A percentile compares a stretch with the other conserved stretches of the same genome.
Conservation (phyloP, 805 yeast genomes). For the Starmerella powellii region DNA sequence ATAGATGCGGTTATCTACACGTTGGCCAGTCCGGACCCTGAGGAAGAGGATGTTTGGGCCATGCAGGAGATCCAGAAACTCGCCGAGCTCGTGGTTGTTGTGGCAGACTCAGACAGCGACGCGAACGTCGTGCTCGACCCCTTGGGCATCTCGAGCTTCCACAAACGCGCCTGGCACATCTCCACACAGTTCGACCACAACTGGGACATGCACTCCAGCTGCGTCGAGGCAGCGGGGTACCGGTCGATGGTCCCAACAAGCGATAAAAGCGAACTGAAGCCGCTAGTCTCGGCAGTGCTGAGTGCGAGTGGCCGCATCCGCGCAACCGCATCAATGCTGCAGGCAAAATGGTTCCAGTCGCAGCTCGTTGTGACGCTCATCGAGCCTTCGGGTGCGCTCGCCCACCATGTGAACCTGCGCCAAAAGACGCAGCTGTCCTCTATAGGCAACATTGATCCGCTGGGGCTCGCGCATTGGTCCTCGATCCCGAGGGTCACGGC, state of each 20-base stretch:
- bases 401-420: slow-evolving; percentile 10
- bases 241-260: slow-evolving; percentile 8
- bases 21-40: background rate
- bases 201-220: slow-evolving; percentile 18
- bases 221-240: slow-evolving; percentile 16
- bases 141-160: slow-evolving; percentile 4
- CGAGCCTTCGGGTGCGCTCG: slow-evolving; percentile 13
- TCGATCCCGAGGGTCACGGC: slow-evolving; percentile 8
- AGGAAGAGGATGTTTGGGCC: slow-evolving; percentile 3
- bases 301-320: slow-evolving; percentile 7
- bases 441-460: slow-evolving; percentile 22
- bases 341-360: slow-evolving; percentile 9
- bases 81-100: slow-evolving; percentile 7
- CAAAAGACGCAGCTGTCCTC: slow-evolving; percentile 10
- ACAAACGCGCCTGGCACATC: slow-evolving; percentile 10
- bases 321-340: background rate
- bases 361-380: slow-evolving; percentile 8
- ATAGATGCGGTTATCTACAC: slow-evolving; percentile 10
- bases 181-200: slow-evolving; percentile 8
- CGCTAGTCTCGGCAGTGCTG: slow-evolving; percentile 5
- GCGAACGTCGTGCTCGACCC: background rate
- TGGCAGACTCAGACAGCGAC: background rate
- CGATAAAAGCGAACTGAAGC: slow-evolving; percentile 9
- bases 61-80: slow-evolving; percentile 7
- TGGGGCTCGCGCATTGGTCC: slow-evolving; percentile 19